phyloP scores from a whole-genome alignment of 2,329 filamentous ascomycete genomes.

The Juglanconis oblonga region DNA sequence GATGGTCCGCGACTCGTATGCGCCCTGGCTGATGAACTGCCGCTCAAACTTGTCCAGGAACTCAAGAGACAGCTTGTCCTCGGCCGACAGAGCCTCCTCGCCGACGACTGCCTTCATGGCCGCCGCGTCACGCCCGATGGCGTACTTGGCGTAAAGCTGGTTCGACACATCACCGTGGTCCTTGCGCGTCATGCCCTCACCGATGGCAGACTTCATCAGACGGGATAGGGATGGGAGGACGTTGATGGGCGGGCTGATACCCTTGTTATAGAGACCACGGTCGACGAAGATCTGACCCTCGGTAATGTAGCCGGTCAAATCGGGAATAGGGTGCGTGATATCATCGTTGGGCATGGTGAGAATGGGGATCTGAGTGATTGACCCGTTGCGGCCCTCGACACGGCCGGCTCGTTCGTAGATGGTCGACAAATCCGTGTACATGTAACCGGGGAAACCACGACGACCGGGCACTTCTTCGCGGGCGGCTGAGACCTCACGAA shows the following conservation, averaged over 20 bases:
- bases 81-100: constrained; percentile 90
- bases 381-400: constrained; percentile 94
- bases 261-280: constrained; percentile 90
- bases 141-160: constrained; percentile 99
- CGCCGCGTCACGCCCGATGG: constrained; percentile 95
- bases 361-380: constrained; percentile 98
- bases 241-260: constrained; percentile 98
- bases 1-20: constrained; percentile 89
- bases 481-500: constrained; percentile 96
- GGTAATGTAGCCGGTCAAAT: constrained; percentile 98
- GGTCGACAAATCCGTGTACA: constrained; percentile 99
- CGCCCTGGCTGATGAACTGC: constrained; percentile 86
- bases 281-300: constrained; percentile 99
- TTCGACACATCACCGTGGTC: constrained; percentile 99
- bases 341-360: constrained; percentile 99
- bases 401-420: constrained; percentile 99
- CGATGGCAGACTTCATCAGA: constrained; percentile 99
- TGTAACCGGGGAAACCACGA: constrained; percentile 99
- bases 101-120: constrained; percentile 99
- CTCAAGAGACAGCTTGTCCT: constrained; percentile 98
- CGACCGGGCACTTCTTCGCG: constrained; percentile 98
- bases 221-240: constrained; percentile 95
- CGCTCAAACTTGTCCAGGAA: constrained; percentile 99
- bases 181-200: constrained; percentile 92
- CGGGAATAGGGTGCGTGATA: constrained; percentile 98